These are phyloP conservation scores for Tilletiopsis washingtonensis DNA, from an alignment of 1,284 basidiomycete genomes.

Conservation along the genomic window DNA sequence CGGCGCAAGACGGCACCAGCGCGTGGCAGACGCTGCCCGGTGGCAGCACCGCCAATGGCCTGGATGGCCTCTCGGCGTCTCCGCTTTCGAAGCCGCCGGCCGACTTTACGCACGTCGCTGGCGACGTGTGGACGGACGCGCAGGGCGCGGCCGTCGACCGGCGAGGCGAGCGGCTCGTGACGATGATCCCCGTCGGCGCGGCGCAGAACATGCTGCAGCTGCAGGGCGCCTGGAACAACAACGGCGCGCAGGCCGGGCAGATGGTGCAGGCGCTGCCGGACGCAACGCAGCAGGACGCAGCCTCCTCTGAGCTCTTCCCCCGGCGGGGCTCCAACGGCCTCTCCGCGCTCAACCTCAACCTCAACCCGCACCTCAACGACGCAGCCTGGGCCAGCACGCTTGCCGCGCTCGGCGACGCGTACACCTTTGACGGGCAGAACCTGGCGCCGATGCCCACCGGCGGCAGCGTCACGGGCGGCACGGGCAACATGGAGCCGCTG, in stretches of 20 bases:
- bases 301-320: neutral
- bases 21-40: constrained; percentile 27
- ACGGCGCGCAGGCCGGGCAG: neutral
- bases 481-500: too few relatives aligned
- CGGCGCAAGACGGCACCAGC: constrained; percentile 17
- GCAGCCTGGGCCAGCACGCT: constrained; percentile 17
- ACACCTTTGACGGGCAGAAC: constrained; percentile 6
- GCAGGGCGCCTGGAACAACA: neutral
- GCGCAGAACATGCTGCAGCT: neutral
- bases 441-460: neutral
- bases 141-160: constrained; percentile 24
- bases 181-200: constrained; percentile 21
- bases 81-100: constrained; percentile 45
- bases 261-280: neutral
- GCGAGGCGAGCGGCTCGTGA: constrained; percentile 24
- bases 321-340: neutral
- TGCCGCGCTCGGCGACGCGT: constrained; percentile 9
- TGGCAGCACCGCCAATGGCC: constrained; percentile 46
- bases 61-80: constrained; percentile 53
- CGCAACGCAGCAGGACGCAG: neutral
- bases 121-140: constrained; percentile 27
- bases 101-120: constrained; percentile 41
- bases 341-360: constrained; percentile 10
- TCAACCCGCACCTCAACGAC: constrained; percentile 32
- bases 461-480: too few relatives aligned